phyloP scores from a whole-genome alignment of 2,329 filamentous ascomycete genomes.

The Sarocladium strictum region DNA sequence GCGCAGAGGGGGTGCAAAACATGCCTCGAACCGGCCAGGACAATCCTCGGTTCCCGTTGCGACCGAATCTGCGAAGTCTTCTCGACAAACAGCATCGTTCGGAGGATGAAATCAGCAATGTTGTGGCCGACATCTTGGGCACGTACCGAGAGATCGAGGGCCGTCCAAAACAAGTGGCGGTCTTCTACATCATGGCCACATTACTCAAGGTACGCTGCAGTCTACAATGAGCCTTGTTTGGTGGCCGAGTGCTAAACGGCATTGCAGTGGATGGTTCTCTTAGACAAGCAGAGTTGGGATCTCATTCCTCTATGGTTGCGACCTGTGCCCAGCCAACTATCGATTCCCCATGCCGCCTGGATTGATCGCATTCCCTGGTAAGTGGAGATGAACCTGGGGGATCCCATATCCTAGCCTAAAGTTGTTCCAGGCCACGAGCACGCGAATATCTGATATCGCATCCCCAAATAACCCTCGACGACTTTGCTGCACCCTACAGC shows the following conservation, averaged over 20 bases:
- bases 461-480: conserved; percentile 24
- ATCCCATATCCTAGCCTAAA: too few species aligned
- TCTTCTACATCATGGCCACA: conserved; percentile 23
- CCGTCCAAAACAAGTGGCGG: conserved; percentile 23
- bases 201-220: conserved; percentile 24
- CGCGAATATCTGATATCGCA: conserved; percentile 24
- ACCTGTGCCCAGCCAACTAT: conserved; percentile 20
- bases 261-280: conserved; percentile 23
- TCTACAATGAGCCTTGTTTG: too few species aligned
- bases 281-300: conserved; percentile 24
- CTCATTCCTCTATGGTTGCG: conserved; percentile 23
- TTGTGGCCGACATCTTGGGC: conserved; percentile 24
- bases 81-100: conserved; percentile 18
- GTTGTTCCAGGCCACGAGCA: conserved; percentile 17
- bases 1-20: conserved; percentile 8
- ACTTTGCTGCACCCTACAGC: conserved; percentile 25
- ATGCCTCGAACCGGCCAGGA: conserved; percentile 6
- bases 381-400: too few species aligned
- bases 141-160: conserved; percentile 25
- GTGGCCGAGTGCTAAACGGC: too few species aligned
- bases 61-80: conserved; percentile 20
- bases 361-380: conserved; percentile 26
- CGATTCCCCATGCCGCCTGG: conserved; percentile 23
- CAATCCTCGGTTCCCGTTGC: conserved; percentile 14
- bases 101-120: conserved; percentile 24